Evolutionary conservation across 2,329 filamentous ascomycete genomes (phyloP).

Genomic region (Aureobasidium sp.): DNA sequence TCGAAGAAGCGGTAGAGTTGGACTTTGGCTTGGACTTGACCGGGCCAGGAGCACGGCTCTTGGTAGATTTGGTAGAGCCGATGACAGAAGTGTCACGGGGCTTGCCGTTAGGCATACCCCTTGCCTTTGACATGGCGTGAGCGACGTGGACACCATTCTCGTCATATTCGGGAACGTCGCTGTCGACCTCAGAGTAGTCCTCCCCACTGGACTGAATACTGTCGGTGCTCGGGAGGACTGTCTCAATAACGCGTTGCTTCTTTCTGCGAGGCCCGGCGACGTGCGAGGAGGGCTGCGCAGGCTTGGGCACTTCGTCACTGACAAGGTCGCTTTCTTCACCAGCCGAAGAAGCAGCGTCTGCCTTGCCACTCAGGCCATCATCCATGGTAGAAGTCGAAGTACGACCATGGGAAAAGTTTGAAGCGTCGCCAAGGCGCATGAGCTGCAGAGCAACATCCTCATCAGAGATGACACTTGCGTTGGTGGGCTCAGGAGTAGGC

Average conservation of each 20-base stretch:
- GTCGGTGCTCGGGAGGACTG: conserved; percentile 47
- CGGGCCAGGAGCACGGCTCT: conserved; percentile 29
- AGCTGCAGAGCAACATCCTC: conserved; percentile 96
- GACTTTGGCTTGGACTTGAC: conserved; percentile 46
- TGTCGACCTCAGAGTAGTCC: conserved; percentile 47
- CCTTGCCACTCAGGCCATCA: conserved; percentile 84
- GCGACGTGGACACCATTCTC: conserved; percentile 21
- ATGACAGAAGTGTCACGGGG: conserved; percentile 25
- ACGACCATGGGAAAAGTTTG: conserved; percentile 80
- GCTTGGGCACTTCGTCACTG: conserved; percentile 50
- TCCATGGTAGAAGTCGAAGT: conserved; percentile 90
- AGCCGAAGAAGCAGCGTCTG: conserved; percentile 68
- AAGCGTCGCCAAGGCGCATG: conserved; percentile 90
- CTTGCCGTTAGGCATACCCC: conserved; percentile 27
- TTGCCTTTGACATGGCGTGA: conserved; percentile 31
- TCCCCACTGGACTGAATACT: conserved; percentile 54
- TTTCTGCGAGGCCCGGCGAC: conserved; percentile 24
- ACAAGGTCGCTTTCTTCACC: conserved; percentile 60
- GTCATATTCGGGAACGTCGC: conserved; percentile 35
- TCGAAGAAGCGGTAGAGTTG: conserved; percentile 29
- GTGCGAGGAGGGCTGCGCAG: conserved; percentile 18
- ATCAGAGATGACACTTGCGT: conserved; percentile 93
- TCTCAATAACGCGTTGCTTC: conserved; percentile 35
- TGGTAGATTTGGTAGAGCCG: conserved; percentile 30
- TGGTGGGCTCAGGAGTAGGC: conserved; percentile 92